Evolutionary conservation across 108 stramenopile species (phyloP), one percentile per base, ranked within the genome.

Genomic region (Skeletonema tropicum): DNA sequence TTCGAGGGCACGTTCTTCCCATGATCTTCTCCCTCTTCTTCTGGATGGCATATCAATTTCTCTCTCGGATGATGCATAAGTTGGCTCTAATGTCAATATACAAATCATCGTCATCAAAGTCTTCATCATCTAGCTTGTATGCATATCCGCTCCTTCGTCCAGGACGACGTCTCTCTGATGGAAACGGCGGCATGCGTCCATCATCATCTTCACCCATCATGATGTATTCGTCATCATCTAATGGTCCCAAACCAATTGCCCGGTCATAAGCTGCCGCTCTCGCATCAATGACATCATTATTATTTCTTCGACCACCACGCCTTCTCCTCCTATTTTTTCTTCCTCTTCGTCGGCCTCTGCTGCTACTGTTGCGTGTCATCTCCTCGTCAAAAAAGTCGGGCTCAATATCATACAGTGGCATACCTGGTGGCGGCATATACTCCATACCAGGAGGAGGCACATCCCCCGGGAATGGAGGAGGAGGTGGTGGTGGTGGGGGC

Each of bases 1-100:
- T 21, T 90, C 89, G 21, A 78, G 30, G 6, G 85, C 87, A 33
- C 92, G 85, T 48, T 92, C 89, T 72, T 89, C 88, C 92, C 92
- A 90, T 12, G 83, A 85, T 30, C 74, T 76, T 10, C 85, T 70
- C 12, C 21, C 61, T n/a, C 33, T 36, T n/a, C 33, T 36, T 60
- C 57, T 46, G 12, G 42, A 12, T 33, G 35, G 32, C 75, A 32
- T 52, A 52, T 5, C n/a, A n/a, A n/a, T 52, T 49, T 86, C 84
- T 9, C 77, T 39, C 31, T 83, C 59, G 15, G 70, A 29, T 38
- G 70, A 29, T 38, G 76, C 31, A 12, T 67, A 70, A 12, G 59
- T 66, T 21, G 67, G 71, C 31, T 79, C 74, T n/a, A n/a, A 65
- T 60, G 29, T 75, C 68, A 23, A 68, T 52, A 61, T 66, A 74